A percentile compares a stretch with the other conserved stretches of the same genome.
These are phyloP conservation scores for Amanita inopinata DNA, from an alignment of 768 basidiomycete species.

Conservation along the genomic window DNA sequence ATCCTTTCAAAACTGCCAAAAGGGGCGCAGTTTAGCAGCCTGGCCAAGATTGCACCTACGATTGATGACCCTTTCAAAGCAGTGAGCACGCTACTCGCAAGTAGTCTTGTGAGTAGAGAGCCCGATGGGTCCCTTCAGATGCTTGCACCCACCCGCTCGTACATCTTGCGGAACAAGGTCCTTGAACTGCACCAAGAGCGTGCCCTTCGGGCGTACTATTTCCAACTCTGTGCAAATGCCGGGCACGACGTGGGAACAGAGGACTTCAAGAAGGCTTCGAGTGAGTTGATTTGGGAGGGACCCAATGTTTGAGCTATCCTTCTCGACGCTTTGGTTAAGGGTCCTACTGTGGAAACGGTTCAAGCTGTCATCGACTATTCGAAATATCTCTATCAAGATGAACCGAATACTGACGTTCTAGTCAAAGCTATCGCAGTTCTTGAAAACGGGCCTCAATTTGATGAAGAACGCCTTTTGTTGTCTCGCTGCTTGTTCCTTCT, in stretches of 20 bases:
- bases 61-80: background rate
- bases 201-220: background rate
- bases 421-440: background rate
- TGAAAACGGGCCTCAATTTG: background rate
- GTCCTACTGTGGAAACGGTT: background rate
- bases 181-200: background rate
- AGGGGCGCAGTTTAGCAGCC: background rate
- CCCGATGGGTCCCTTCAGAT: background rate
- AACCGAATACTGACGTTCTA: background rate
- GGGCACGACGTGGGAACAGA: background rate
- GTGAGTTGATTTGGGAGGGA: background rate
- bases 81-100: background rate
- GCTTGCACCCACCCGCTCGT: constrained; percentile 2
- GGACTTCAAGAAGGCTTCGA: background rate
- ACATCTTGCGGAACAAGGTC: background rate
- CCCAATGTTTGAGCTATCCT: background rate
- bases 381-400: background rate
- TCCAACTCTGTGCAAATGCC: background rate
- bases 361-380: background rate
- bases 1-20: constrained; percentile 1
- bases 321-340: background rate
- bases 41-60: background rate
- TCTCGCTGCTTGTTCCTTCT: background rate
- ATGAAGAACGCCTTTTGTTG: background rate
- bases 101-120: constrained; percentile 1